Evolutionary conservation across 208 protist genomes (phyloP).

Genomic region (Porcisia deanei): DNA sequence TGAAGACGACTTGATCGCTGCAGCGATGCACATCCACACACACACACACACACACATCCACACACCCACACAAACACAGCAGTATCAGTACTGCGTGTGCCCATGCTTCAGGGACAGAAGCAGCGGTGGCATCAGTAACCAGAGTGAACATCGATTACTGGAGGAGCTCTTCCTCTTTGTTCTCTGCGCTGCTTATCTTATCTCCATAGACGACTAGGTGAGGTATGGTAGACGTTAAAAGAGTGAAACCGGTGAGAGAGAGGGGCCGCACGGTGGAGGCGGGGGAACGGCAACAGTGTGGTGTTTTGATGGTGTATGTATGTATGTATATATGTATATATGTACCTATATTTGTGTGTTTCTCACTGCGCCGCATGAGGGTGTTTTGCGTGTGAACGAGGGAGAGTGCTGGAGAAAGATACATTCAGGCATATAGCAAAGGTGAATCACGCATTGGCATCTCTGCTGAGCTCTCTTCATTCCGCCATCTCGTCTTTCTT

Average conservation of each 20-base stretch:
- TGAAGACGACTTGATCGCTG: background rate
- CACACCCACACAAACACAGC: background rate
- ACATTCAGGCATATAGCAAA: background rate
- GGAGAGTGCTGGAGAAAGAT: background rate
- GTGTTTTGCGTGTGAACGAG: background rate
- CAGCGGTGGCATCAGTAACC: background rate
- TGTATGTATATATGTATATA: background rate
- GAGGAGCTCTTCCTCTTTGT: background rate
- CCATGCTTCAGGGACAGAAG: background rate
- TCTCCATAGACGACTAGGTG: background rate
- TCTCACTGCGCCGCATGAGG: background rate
- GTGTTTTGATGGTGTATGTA: background rate
- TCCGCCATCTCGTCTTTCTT: background rate
- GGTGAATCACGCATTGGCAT: background rate
- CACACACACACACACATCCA: background rate
- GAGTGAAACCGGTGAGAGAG: background rate
- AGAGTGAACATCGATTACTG: background rate
- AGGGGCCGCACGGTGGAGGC: background rate
- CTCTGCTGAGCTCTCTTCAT: background rate
- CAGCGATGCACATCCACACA: background rate
- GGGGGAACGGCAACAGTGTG: background rate
- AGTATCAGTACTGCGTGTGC: background rate
- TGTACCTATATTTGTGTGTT: background rate
- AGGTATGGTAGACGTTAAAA: background rate
- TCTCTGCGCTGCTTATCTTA: background rate